Evolutionary conservation across 2,329 filamentous ascomycete species (phyloP), one percentile per base, ranked within the genome.

Genomic region (Talaromyces atroroseus): DNA sequence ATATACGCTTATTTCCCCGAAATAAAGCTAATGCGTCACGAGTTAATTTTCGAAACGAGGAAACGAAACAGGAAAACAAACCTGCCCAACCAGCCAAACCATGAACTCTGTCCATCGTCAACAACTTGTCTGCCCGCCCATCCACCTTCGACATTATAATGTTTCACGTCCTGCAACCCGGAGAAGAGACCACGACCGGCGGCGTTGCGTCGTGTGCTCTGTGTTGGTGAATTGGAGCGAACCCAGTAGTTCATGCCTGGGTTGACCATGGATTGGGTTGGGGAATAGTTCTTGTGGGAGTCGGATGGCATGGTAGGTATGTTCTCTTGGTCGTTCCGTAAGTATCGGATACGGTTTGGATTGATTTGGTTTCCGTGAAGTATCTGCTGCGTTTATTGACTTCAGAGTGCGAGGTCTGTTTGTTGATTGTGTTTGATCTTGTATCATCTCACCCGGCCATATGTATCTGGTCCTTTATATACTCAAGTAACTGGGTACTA

Each of bases 171-270:
- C 54, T 73, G 71, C 2, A 73, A 63, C 4, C 71, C 71, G 34
- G 71, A 70, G 54, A 73, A 73, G 47, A 73, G 66, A 29, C 71
- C 71, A 16, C 71, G 65, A 48, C 71, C 71, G 4, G 64, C 63
- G 6, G 70, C 72, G 42, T 68, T 53, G 44, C 65, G 68, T 65
- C 72, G 47, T 36, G 42, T 20, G 50, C 56, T 45, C 29, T 58
- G 56, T 7, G 29, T 58, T 1, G 21, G 14, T 14, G n/a, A 36
- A 10, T 49, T 58, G 56, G 51, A 44, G 34, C 66, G 65, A 40
- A 73, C 62, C 71, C 71, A 73, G 58, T 69, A 65, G 34, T 73
- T 70, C 40, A 54, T 26, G 20, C 51, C 52, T n/a, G 47, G 52
- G n/a, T 58, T 55, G 57, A 20, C 32, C 56, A 58, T 58, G 45